Percentiles rank a stretch among this genome's conserved stretches.
Evolutionary conservation across 2,329 filamentous ascomycete genomes (phyloP).

Genomic region (Hypoxylon sp.): DNA sequence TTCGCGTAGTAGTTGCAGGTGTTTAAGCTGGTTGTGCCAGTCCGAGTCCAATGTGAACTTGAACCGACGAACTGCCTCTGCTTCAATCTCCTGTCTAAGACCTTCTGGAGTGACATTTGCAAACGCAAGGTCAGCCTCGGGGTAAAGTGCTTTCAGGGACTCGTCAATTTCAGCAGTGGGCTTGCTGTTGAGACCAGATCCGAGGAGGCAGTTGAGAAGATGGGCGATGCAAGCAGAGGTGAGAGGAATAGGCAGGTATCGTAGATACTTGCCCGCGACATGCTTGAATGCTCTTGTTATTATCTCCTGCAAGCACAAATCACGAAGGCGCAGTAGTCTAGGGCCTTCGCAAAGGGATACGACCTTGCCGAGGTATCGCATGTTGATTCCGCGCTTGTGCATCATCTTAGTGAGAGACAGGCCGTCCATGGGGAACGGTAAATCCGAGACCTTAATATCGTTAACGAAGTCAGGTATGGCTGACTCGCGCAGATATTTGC

Average conservation of each 20-base stretch:
- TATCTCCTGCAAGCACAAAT: constrained; percentile 91
- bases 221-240: constrained; percentile 86
- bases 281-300: constrained; percentile 97
- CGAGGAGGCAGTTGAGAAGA: constrained; percentile 93
- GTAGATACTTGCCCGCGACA: constrained; percentile 82
- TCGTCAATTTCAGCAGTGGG: constrained; percentile 84
- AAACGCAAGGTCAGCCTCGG: constrained; percentile 85
- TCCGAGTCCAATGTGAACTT: constrained; percentile 78
- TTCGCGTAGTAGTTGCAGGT: constrained; percentile 89
- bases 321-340: constrained; percentile 81
- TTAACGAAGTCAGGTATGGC: constrained; percentile 88
- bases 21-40: constrained; percentile 78
- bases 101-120: constrained; percentile 81
- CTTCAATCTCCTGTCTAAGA: constrained; percentile 77
- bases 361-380: constrained; percentile 92
- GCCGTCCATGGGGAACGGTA: constrained; percentile 99
- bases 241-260: constrained; percentile 83
- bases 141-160: constrained; percentile 80
- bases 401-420: constrained; percentile 87
- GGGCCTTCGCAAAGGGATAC: constrained; percentile 78
- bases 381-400: constrained; percentile 97
- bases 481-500: constrained; percentile 80
- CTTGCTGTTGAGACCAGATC: constrained; percentile 79
- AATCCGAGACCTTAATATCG: constrained; percentile 91
- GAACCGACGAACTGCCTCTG: constrained; percentile 81